These are phyloP conservation scores for Microcyclospora tardicrescens DNA, from an alignment of 2,329 filamentous ascomycete species.

Conservation along the genomic window DNA sequence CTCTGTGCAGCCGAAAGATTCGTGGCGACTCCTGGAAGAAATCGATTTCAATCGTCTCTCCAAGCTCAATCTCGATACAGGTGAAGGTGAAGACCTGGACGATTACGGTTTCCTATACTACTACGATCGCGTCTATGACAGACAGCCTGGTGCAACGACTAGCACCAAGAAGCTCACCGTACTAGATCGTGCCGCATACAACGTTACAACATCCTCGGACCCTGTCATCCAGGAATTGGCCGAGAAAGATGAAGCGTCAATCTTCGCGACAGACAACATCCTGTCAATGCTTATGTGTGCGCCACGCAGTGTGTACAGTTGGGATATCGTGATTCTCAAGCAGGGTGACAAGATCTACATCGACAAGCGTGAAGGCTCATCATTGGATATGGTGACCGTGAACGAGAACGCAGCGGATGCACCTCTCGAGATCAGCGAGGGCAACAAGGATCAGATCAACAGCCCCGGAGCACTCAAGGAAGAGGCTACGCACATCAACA, in stretches of 20 bases:
- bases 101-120: slow-evolving; percentile 96
- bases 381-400: slow-evolving; percentile 93
- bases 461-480: slow-evolving; percentile 84
- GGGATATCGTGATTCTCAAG: slow-evolving; percentile 90
- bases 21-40: slow-evolving; percentile 93
- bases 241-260: slow-evolving; percentile 88
- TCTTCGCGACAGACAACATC: slow-evolving; percentile 94
- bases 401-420: slow-evolving; percentile 98
- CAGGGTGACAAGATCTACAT: slow-evolving; percentile 96
- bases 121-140: slow-evolving; percentile 94
- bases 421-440: slow-evolving; percentile 79
- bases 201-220: slow-evolving; percentile 91
- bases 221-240: slow-evolving; percentile 94
- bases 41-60: slow-evolving; percentile 92
- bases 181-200: slow-evolving; percentile 91
- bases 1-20: slow-evolving; percentile 88
- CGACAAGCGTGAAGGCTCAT: slow-evolving; percentile 93
- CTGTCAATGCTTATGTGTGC: slow-evolving; percentile 99
- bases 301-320: slow-evolving; percentile 90
- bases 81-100: slow-evolving; percentile 89
- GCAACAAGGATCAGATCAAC: slow-evolving; percentile 90
- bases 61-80: slow-evolving; percentile 91
- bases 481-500: slow-evolving; percentile 99
- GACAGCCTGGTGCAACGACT: slow-evolving; percentile 71
- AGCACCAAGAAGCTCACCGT: slow-evolving; percentile 77